Percentiles rank a stretch among this genome's conserved stretches.
Evolutionary conservation across 495 filamentous ascomycete genomes (phyloP).

Genomic region (Penicillium coprophilum): DNA sequence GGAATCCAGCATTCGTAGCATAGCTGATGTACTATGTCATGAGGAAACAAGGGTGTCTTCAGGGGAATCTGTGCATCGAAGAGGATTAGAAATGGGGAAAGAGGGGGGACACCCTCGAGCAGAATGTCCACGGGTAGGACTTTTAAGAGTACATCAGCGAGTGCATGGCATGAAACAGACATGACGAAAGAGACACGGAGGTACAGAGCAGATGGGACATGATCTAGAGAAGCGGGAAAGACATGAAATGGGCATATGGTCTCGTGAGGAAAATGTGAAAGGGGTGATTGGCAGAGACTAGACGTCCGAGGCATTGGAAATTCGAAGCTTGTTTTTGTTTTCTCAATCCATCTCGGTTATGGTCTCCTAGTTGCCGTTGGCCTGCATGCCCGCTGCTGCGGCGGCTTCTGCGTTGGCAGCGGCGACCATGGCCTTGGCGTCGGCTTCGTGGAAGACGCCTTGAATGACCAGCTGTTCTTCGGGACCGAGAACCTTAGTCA

Average conservation of each 20-base stretch:
- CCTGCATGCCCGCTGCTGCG: constrained; percentile 36
- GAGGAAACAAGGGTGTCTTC: constrained; percentile 17
- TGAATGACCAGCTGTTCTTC: constrained; percentile 84
- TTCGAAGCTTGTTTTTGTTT: constrained; percentile 7
- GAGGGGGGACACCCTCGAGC: constrained; percentile 4
- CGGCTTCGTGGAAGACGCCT: constrained; percentile 77
- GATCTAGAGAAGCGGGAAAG: constrained; percentile 31
- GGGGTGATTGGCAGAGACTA: constrained; percentile 7
- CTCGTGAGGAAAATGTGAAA: constrained; percentile 31
- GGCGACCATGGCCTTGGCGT: constrained; percentile 52
- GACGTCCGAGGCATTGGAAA: constrained; percentile 7
- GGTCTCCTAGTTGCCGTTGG: constrained; percentile 41
- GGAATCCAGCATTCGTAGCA: constrained; percentile 20
- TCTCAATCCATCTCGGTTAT: constrained; percentile 8
- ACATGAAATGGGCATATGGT: constrained; percentile 40
- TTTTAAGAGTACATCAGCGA: constrained; percentile 36
- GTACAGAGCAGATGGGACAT: constrained; percentile 20
- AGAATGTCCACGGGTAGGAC: constrained; percentile 21
- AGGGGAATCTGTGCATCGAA: constrained; percentile 38
- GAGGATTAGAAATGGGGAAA: constrained; percentile 23
- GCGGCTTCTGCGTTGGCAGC: constrained; percentile 42
- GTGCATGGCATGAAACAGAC: constrained; percentile 20
- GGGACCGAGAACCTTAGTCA: constrained; percentile 73
- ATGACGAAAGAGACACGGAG: constrained; percentile 10
- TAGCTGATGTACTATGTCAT: constrained; percentile 34